phyloP scores from a whole-genome alignment of 495 filamentous ascomycete species.

The Talaromyces thailandensis region DNA sequence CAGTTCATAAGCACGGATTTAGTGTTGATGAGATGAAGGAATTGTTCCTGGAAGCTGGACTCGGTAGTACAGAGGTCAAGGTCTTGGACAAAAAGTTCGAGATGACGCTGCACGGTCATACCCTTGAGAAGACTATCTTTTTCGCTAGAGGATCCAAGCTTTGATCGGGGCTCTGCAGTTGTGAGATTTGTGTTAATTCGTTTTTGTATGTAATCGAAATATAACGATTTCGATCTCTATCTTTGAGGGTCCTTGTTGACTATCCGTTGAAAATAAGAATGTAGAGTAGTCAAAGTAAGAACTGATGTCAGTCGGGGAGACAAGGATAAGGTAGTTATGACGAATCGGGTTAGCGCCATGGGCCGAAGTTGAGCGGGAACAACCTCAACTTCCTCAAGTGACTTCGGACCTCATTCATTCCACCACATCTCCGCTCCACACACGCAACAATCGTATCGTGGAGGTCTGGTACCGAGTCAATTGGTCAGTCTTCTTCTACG shows the following conservation, averaged over 20 bases:
- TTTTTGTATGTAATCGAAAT: neutral
- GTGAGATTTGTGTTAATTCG: neutral
- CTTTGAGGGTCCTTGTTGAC: neutral
- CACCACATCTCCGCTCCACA: constrained; percentile 1
- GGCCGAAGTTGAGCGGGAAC: neutral
- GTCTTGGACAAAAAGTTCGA: constrained; percentile 21
- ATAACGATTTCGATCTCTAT: neutral
- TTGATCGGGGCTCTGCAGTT: neutral
- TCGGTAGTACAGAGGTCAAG: constrained; percentile 34
- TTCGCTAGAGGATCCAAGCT: constrained; percentile 20
- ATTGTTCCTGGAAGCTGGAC: constrained; percentile 44
- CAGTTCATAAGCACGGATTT: constrained; percentile 51
- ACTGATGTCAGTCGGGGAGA: too few species aligned
- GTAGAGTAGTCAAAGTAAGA: neutral
- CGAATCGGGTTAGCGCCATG: neutral
- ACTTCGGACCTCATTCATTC: neutral
- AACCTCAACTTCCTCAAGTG: neutral
- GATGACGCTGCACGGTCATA: constrained; percentile 19
- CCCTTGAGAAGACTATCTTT: constrained; percentile 22
- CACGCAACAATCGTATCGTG: constrained; percentile 2
- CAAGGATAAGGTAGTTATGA: neutral
- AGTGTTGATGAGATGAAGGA: constrained; percentile 38
- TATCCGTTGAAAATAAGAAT: neutral
- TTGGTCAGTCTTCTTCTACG: neutral
- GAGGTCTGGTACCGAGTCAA: constrained; percentile 5